phyloP scores from a whole-genome alignment of 805 yeast species.

The Hanseniaspora pseudoguilliermondii region DNA sequence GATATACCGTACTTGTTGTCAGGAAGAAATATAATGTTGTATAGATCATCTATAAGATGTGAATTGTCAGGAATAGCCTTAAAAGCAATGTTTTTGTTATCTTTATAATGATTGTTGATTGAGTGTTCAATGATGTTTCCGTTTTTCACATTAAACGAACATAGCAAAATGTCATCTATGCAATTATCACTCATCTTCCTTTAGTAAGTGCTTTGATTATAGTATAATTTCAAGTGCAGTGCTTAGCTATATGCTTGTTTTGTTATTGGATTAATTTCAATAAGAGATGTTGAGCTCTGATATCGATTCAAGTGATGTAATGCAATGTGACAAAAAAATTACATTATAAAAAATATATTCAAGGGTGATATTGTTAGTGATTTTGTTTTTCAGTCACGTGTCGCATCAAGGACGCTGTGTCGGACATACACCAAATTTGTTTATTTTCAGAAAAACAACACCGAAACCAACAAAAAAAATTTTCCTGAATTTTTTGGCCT shows the following conservation, averaged over 20 bases:
- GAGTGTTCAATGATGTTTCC: slow-evolving; percentile 10
- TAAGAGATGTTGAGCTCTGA: no score
- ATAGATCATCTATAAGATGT: slow-evolving; percentile 2
- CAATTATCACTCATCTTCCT: not conserved
- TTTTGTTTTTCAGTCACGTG: no score
- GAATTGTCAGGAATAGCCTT: slow-evolving; percentile 11
- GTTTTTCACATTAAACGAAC: slow-evolving; percentile 10
- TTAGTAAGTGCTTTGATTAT: not conserved
- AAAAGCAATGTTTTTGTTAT: slow-evolving; percentile 1
- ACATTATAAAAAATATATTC: no score
- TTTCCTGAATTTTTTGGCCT: no score
- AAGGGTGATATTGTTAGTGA: no score
- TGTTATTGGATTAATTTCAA: not conserved
- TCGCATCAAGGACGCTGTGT: no score
- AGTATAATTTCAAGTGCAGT: no score
- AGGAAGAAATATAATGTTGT: not conserved
- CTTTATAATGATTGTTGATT: not conserved
- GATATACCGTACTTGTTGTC: slow-evolving; percentile 7
- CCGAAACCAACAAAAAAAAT: no score
- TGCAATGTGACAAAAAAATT: no score
- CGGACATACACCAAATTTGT: no score
- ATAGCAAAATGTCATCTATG: slow-evolving; percentile 6
- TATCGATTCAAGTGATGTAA: no score
- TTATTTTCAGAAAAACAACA: no score
- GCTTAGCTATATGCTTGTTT: not conserved